Evolutionary conservation across 768 basidiomycete species (phyloP).

Genomic region (Coprinopsis marcescibilis): DNA sequence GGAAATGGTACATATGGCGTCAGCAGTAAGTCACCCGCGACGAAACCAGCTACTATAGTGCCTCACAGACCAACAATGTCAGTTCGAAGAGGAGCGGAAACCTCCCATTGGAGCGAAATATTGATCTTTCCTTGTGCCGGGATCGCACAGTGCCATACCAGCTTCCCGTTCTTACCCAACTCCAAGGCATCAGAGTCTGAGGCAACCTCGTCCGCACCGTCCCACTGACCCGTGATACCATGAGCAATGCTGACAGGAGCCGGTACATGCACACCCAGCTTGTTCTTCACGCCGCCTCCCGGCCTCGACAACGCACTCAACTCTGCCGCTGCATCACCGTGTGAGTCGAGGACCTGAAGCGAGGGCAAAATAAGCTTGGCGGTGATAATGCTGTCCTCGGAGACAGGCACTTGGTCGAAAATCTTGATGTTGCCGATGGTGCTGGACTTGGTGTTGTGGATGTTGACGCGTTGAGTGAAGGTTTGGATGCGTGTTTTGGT

Average conservation of each 20-base stretch:
- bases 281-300: not conserved
- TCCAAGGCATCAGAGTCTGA: slow-evolving; percentile 18
- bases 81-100: slow-evolving; percentile 22
- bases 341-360: slow-evolving; percentile 11
- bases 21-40: too few relatives aligned
- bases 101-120: slow-evolving; percentile 34
- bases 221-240: slow-evolving; percentile 33
- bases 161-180: slow-evolving; percentile 29
- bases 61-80: slow-evolving; percentile 18
- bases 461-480: slow-evolving; percentile 33
- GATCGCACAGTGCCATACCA: slow-evolving; percentile 27
- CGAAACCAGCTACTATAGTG: too few relatives aligned
- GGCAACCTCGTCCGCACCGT: slow-evolving; percentile 30
- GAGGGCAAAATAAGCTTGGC: slow-evolving; percentile 34
- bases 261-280: slow-evolving; percentile 5
- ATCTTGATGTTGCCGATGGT: slow-evolving; percentile 29
- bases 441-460: slow-evolving; percentile 33
- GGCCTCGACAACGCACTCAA: not conserved
- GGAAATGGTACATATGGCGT: too few relatives aligned
- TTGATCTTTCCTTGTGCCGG: slow-evolving; percentile 25
- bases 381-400: slow-evolving; percentile 30
- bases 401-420: slow-evolving; percentile 35
- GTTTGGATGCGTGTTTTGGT: slow-evolving; percentile 24
- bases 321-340: slow-evolving; percentile 5
- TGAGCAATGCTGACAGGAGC: slow-evolving; percentile 19